A percentile compares a stretch with the other conserved stretches of the same genome.
Evolutionary conservation across 345 rosid species (phyloP).

Genomic region (Cardamine chenopodiifolia): DNA sequence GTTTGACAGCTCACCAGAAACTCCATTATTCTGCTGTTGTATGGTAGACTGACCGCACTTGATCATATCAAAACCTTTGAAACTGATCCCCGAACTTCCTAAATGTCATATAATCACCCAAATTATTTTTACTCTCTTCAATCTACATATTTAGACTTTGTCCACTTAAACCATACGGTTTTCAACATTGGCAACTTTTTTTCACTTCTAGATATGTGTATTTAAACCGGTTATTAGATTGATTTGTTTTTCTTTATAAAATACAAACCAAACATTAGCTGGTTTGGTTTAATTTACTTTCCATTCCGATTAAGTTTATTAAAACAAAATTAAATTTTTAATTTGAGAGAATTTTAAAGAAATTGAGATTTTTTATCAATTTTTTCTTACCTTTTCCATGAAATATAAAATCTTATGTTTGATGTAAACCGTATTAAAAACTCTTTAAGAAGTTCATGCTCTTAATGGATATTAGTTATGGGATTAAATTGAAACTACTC

Average conservation of each 20-base stretch:
- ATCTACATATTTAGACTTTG: not conserved
- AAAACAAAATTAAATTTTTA: not conserved
- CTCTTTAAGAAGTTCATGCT: not conserved
- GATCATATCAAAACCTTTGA: not conserved
- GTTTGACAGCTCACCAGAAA: conserved; percentile 40
- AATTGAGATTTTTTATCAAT: not conserved
- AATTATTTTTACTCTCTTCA: not conserved
- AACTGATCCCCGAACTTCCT: not conserved
- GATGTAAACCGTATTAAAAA: not conserved
- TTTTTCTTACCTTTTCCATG: no score
- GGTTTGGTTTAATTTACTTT: not conserved
- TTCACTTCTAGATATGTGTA: not conserved
- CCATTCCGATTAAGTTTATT: not conserved
- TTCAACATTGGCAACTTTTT: not conserved
- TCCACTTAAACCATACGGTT: not conserved
- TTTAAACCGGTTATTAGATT: not conserved
- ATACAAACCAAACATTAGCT: not conserved
- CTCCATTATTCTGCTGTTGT: conserved; percentile 4
- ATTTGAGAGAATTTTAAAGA: not conserved
- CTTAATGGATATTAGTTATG: not conserved
- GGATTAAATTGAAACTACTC: not conserved
- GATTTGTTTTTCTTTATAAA: not conserved
- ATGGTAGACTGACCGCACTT: not conserved
- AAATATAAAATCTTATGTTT: not conserved
- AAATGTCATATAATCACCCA: not conserved